phyloP scores from a whole-genome alignment of 495 filamentous ascomycete genomes.

The Tuber microsphaerosporum region DNA sequence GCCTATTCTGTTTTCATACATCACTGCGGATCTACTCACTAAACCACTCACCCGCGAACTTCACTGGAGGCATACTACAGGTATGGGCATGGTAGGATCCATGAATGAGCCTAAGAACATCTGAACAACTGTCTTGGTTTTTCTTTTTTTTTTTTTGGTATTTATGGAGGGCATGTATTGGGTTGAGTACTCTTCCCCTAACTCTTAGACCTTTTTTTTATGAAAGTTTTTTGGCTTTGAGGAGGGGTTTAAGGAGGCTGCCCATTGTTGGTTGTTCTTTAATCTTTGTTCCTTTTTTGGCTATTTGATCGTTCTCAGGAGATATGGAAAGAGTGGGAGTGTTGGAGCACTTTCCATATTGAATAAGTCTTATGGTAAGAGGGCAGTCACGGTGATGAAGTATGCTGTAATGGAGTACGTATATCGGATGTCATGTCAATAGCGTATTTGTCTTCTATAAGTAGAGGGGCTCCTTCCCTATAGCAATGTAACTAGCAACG shows the following conservation, averaged over 20 bases:
- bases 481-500: too few relatives aligned
- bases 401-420: too few relatives aligned
- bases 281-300: too few relatives aligned
- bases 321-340: background rate
- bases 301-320: too few relatives aligned
- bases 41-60: background rate
- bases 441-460: too few relatives aligned
- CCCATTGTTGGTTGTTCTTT: background rate
- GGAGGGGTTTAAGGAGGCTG: background rate
- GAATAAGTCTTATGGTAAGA: background rate
- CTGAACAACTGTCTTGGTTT: background rate
- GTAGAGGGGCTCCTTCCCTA: too few relatives aligned
- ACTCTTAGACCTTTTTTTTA: background rate
- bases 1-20: too few relatives aligned
- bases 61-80: background rate
- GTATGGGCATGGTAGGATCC: background rate
- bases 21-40: background rate
- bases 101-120: background rate
- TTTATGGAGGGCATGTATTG: background rate
- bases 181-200: background rate
- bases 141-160: background rate
- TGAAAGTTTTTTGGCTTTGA: background rate
- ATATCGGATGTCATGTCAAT: too few relatives aligned
- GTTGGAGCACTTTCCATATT: background rate
- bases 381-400: too few relatives aligned